phyloP scores from a whole-genome alignment of 306 rosid species.

The Prunus mira region DNA sequence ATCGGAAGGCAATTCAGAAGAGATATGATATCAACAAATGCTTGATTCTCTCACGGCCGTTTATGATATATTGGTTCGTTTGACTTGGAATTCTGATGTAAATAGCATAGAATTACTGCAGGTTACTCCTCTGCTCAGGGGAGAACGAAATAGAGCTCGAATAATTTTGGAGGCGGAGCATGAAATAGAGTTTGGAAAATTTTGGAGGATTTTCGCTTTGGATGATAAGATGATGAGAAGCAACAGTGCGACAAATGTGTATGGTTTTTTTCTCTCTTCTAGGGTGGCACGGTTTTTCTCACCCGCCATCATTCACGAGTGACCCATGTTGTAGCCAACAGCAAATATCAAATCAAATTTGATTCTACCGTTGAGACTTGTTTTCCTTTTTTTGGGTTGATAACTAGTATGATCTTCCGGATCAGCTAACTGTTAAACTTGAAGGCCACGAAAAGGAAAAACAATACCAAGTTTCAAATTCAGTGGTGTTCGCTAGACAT shows the following conservation, averaged over 20 bases:
- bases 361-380: neutral
- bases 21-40: constrained; percentile 20
- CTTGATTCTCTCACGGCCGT: constrained; percentile 23
- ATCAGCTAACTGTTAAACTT: neutral
- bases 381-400: neutral
- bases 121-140: constrained; percentile 37
- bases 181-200: constrained; percentile 11
- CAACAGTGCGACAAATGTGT: neutral
- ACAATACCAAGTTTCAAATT: too few relatives aligned
- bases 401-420: neutral
- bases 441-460: neutral
- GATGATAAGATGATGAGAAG: constrained; percentile 21
- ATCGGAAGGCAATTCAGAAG: constrained; percentile 31
- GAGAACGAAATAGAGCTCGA: constrained; percentile 34
- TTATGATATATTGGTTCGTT: constrained; percentile 10
- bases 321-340: neutral
- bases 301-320: neutral
- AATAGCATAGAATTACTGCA: constrained; percentile 33
- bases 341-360: neutral
- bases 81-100: constrained; percentile 45
- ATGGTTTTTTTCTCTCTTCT: constrained; percentile 6
- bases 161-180: constrained; percentile 32
- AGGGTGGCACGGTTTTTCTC: neutral
- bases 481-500: too few relatives aligned
- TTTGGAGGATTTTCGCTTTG: constrained; percentile 29